Percentiles rank a stretch among this genome's conserved stretches.
These are phyloP conservation scores for Tilletia walkeri DNA, from an alignment of 1,284 basidiomycete species.

Conservation along the genomic window DNA sequence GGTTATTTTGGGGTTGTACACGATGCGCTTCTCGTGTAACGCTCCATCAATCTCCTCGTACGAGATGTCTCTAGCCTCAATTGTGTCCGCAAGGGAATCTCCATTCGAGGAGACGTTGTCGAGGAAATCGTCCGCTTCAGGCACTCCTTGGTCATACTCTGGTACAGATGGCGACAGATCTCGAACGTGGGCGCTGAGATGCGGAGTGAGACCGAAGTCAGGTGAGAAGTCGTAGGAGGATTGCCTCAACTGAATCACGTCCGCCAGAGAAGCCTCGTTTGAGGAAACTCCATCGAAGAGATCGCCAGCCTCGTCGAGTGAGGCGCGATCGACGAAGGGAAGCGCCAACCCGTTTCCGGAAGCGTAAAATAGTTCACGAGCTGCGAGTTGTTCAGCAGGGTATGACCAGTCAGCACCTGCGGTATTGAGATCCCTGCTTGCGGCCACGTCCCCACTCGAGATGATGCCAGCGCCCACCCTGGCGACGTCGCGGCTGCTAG, in stretches of 20 bases:
- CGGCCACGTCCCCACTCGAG: no score
- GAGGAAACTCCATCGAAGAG: no score
- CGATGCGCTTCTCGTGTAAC: constrained; percentile 25
- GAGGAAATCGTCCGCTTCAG: neutral
- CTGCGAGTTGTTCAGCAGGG: constrained; percentile 19
- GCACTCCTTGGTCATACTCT: no score
- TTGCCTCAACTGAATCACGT: neutral
- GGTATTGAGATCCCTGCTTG: neutral
- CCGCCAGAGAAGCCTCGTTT: neutral
- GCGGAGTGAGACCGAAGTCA: neutral
- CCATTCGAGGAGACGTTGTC: neutral
- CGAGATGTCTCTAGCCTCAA: neutral
- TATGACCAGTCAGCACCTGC: neutral
- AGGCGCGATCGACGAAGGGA: constrained; percentile 8
- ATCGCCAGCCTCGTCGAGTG: constrained; percentile 3
- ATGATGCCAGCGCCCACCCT: no score
- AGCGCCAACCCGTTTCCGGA: constrained; percentile 2
- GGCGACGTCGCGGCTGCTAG: no score
- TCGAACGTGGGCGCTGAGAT: neutral
- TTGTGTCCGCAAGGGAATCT: neutral
- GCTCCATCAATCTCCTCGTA: neutral
- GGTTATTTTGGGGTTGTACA: constrained; percentile 33
- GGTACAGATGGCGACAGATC: no score
- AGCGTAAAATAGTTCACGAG: constrained; percentile 12
- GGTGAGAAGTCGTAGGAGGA: neutral